Base-by-base conservation (phyloP, 1,139 yeast species). In the Protomyces inouyei region DNA sequence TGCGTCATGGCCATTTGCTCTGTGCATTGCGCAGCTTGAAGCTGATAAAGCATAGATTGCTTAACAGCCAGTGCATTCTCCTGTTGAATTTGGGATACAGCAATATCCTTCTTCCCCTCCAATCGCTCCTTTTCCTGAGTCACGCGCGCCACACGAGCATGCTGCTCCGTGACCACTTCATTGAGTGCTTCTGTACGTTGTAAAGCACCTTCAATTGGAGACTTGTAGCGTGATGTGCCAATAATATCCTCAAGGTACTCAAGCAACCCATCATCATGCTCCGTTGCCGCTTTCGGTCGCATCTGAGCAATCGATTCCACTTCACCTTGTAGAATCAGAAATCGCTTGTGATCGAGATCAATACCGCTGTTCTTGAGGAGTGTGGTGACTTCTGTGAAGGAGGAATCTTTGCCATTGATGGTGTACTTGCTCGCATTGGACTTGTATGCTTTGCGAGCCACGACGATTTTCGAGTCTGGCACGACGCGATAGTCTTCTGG, bases 271-370 rank as follows among this genome's bases (percentile, higher is more conserved):
- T 93, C 98, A 70, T 93, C 98, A 69, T 85, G 85, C 65, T 91
- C 97, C 61, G 81, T 83, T 71, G 93, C 98, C 0, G 97, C 98
- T 73, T 93, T 93, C 9, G 98, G 88, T 73, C 92, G 92, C 99
- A 95, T 95, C 74, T 93, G 98, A 0, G 98, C 97, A 73, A 95
- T 95, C 66, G 93, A 87, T 76, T 95, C 99, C 48, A 95, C 98
- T 74, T 95, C 99, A 72, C 99, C 99, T 76, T 95, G 99, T 55
- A 95, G 79, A 72, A 95, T 95, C 70, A 95, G 80, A 72, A 95
- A 95, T 70, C 99, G 80, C 73, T 95, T 93, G 74, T 95, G 98
- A 71, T 92, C 96, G 68, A 95, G 79, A 76, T 95, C 98, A 66
- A 95, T 88, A 1, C 98, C 98, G 71, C 90, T 85, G n/a, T 82